These are phyloP conservation scores for Claviceps maximensis DNA, from an alignment of 2,329 filamentous ascomycete genomes.

Conservation along the genomic window DNA sequence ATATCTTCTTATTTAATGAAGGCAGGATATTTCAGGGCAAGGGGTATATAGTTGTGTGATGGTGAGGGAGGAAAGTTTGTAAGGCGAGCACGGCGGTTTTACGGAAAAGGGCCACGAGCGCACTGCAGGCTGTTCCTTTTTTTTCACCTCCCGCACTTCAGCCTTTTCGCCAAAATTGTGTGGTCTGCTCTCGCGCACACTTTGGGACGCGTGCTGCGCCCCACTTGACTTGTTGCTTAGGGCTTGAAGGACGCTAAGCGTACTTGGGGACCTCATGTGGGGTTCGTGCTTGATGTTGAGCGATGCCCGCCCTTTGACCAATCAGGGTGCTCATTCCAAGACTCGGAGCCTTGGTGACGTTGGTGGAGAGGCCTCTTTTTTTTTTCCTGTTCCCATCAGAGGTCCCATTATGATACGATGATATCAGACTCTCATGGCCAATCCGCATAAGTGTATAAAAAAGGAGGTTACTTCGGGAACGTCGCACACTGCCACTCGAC, in stretches of 20 bases:
- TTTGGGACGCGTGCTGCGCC: neutral
- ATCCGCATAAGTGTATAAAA: neutral
- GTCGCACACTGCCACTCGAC: neutral
- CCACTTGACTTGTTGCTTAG: slow-evolving; percentile 18
- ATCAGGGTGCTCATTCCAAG: neutral
- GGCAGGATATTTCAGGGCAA: slow-evolving; percentile 98
- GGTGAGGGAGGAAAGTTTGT: slow-evolving; percentile 11
- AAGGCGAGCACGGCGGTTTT: neutral
- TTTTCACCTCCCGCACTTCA: slow-evolving; percentile 6
- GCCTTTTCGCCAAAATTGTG: slow-evolving; percentile 17
- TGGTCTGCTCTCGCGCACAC: slow-evolving; percentile 7
- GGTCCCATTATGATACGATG: neutral
- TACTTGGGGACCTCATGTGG: slow-evolving; percentile 5
- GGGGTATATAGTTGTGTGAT: slow-evolving; percentile 13
- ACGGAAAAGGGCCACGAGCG: neutral
- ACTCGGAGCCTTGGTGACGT: neutral
- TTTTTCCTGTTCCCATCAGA: neutral
- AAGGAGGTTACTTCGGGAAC: neutral
- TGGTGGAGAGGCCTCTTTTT: neutral
- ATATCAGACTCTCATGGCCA: neutral
- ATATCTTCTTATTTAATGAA: slow-evolving; percentile 90
- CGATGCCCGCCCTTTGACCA: neutral
- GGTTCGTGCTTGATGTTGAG: neutral
- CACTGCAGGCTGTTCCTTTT: slow-evolving; percentile 11
- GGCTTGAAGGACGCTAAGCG: slow-evolving; percentile 22